Base-by-base conservation (phyloP, 148 eudicot genomes). In the Amaranthus cruentus region DNA sequence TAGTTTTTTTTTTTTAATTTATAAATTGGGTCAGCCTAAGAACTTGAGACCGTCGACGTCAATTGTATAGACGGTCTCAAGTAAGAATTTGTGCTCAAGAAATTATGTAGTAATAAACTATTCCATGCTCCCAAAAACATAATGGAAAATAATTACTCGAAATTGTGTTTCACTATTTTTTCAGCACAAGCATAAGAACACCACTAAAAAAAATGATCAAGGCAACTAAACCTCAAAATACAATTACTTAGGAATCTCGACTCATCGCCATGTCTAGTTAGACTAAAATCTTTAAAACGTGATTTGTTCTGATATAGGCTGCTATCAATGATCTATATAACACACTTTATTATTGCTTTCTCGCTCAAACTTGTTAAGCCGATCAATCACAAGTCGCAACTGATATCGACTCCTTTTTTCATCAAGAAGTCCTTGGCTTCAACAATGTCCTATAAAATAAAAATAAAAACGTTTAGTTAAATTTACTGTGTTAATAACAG, bases 391-490 rank as follows among this genome's bases (percentile, higher is more conserved):
- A 74, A 85, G 55, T 86, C 86, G 6, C 88, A 85, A 62, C 87
- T 84, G 75, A 93, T 85, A 73, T 90, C 96, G 42, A 90, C 88
- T 56, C 91, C 93, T 65, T 81, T 85, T 66, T 75, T 79, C 80
- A 74, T 82, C 49, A 93, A 73, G 75, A 87, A 90, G 53, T 85
- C 88, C 81, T 84, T 90, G 5, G 96, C 98, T 83, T 88, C 93
- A n/a, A 74, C 69, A 70, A 93, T 55, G 68, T 93, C 96, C 96
- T 88, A 63, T 79, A 86, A 60, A 69, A 78, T 0, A 11, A 62
- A 55, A 61, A 10, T 14, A 2, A 13, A 50, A 13, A 56, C 47
- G 13, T 3, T n/a, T 18, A 43, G 4, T 63, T 56, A 13, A 46
- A 15, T 38, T 4, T 5, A 38, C 14, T 12, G 47, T 9, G 2